Evolutionary conservation across 371 early-diverging fungal genomes (phyloP), one percentile per base, ranked within the genome.

Genomic region (Mycotypha africana): DNA sequence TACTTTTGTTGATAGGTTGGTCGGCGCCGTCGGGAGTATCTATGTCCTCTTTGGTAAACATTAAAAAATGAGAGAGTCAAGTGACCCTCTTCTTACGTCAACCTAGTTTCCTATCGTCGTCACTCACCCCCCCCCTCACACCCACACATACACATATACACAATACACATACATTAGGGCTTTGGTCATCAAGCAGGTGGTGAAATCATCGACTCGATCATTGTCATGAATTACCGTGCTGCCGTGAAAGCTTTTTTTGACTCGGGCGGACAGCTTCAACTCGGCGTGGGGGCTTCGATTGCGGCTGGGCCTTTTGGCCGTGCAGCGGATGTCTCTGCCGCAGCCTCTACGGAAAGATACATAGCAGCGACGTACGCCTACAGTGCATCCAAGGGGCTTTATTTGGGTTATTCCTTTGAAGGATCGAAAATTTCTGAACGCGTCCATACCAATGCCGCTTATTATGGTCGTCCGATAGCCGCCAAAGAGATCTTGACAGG

Each of bases 1-100:
- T 22, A 30, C 31, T 39, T 47, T 47, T 42, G 33, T 28, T 49
- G 38, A 8, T 47, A 68, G 69, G 49, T 43, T 70, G 70, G 70
- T 65, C 66, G 10, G 70, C 70, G 0, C 70, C 70, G 31, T 70
- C 70, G 28, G 70, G 66, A 22, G 51, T 70, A n/a, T 55, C 61
- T 30, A 58, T 65, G 52, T 53, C 51, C 3, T 57, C 66, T 14
- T 5, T 70, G 4, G 70, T 68, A 64, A 54, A 53, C 38, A 10
- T 42, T 22, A n/a, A n/a, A n/a, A n/a, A n/a, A n/a, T n/a, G n/a
- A n/a, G n/a, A n/a, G n/a, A n/a, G n/a, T n/a, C n/a, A n/a, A n/a
- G n/a, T n/a, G n/a, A n/a, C n/a, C n/a, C n/a, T n/a, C n/a, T n/a
- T n/a, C n/a, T n/a, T n/a, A n/a, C n/a, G n/a, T n/a, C n/a, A n/a